A percentile compares a stretch with the other conserved stretches of the same genome.
phyloP scores from a whole-genome alignment of 2,329 filamentous ascomycete genomes.

The Trichophyton benhamiae region DNA sequence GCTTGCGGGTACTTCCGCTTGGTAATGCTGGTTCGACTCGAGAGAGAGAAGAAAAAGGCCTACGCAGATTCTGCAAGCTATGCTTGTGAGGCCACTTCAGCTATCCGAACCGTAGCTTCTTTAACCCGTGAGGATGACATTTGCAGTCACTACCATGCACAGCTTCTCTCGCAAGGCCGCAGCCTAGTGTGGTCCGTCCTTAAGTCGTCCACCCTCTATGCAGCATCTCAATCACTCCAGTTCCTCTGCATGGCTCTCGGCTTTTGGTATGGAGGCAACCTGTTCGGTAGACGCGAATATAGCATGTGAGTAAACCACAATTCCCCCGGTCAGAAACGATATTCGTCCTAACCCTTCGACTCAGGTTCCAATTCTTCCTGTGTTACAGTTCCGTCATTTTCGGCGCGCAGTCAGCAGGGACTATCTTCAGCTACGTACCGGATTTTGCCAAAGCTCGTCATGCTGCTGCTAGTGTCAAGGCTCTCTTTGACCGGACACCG shows the following conservation, averaged over 20 bases:
- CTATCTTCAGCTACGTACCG: constrained; percentile 76
- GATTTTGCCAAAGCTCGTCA: constrained; percentile 88
- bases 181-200: constrained; percentile 40
- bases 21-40: constrained; percentile 68
- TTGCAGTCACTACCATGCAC: constrained; percentile 52
- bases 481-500: constrained; percentile 60
- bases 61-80: constrained; percentile 72
- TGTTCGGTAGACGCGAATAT: constrained; percentile 61
- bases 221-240: constrained; percentile 67
- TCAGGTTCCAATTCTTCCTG: constrained; percentile 70
- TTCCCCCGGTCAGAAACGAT: neutral
- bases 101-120: constrained; percentile 84
- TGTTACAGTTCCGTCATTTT: constrained; percentile 82
- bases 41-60: constrained; percentile 62
- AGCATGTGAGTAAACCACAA: constrained; percentile 30
- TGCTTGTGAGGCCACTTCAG: constrained; percentile 83
- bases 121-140: constrained; percentile 79
- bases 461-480: constrained; percentile 67
- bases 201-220: constrained; percentile 58
- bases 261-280: constrained; percentile 80
- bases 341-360: neutral
- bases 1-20: constrained; percentile 79
- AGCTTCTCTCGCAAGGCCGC: neutral
- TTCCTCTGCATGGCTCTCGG: constrained; percentile 75
- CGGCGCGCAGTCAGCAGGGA: constrained; percentile 80